phyloP scores from a whole-genome alignment of 1,284 basidiomycete species.

The Omphalotus olearius region DNA sequence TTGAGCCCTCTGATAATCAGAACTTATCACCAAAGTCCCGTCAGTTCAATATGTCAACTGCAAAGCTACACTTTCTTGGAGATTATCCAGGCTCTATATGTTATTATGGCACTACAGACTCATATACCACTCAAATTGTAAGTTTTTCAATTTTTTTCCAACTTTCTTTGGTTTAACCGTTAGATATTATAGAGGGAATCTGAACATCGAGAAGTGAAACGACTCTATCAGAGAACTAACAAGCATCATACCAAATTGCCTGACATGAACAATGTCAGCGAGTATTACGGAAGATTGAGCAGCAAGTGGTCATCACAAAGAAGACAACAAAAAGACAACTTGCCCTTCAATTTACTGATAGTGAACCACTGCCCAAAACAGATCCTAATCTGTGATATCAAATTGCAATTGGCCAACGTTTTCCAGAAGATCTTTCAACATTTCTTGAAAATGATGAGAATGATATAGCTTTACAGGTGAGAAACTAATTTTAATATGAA shows the following conservation, averaged over 20 bases:
- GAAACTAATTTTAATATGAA: background rate
- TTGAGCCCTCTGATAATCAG: no score
- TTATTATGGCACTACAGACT: constrained; percentile 13
- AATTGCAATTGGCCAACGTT: constrained; percentile 9
- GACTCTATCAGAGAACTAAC: background rate
- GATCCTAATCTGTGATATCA: constrained; percentile 16
- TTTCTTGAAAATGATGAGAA: background rate
- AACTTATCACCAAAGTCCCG: background rate
- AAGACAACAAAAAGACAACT: background rate
- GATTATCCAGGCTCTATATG: constrained; percentile 11
- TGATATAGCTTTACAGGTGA: constrained; percentile 1
- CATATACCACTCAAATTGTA: constrained; percentile 7
- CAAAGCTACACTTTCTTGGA: constrained; percentile 16
- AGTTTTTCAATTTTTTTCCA: background rate
- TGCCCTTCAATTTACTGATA: constrained; percentile 9
- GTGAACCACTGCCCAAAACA: constrained; percentile 16
- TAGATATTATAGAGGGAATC: constrained; percentile 3
- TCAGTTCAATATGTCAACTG: constrained; percentile 5
- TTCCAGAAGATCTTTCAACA: background rate
- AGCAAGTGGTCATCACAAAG: background rate
- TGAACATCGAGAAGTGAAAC: background rate
- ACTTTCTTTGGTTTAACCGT: background rate
- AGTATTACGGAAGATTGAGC: background rate
- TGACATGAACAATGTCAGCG: background rate
- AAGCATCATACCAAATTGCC: background rate